A percentile compares a stretch with the other conserved stretches of the same genome.
Evolutionary conservation across 139 green algal species (phyloP).

Genomic region (Tetratostichococcus sp.): DNA sequence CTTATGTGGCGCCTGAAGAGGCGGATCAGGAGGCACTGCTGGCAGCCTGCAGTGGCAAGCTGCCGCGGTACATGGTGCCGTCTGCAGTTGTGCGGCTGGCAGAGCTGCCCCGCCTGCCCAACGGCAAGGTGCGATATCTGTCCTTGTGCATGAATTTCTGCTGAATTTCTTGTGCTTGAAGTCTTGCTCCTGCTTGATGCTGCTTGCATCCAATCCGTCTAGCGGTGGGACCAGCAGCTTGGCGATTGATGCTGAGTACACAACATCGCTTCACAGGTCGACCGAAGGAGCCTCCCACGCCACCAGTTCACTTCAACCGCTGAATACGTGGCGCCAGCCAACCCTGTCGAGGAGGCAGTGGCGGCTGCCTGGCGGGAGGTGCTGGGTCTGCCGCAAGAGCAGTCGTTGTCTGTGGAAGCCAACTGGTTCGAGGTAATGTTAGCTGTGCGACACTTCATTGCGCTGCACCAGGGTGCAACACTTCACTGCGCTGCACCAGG

Average conservation of each 20-base stretch:
- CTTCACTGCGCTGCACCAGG: too few relatives aligned
- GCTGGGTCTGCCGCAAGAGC: background rate
- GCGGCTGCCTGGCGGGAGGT: background rate
- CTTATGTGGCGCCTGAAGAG: background rate
- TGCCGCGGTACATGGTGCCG: slow-evolving; percentile 33
- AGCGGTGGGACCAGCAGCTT: too few relatives aligned
- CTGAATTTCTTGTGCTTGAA: too few relatives aligned
- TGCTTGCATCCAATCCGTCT: too few relatives aligned
- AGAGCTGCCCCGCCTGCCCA: slow-evolving; percentile 13
- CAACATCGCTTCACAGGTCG: background rate
- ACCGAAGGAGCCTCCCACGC: background rate
- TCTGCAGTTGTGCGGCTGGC: slow-evolving; percentile 1
- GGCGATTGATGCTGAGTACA: too few relatives aligned
- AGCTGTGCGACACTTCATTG: too few relatives aligned
- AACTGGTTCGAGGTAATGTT: too few relatives aligned
- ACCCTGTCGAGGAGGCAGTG: background rate
- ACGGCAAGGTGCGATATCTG: slow-evolving; percentile 24
- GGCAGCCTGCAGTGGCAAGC: background rate
- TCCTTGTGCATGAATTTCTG: too few relatives aligned
- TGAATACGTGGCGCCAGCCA: background rate
- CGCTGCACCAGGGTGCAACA: too few relatives aligned
- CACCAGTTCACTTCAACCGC: background rate
- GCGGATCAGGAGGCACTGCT: background rate
- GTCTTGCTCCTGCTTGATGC: too few relatives aligned
- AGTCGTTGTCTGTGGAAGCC: too few relatives aligned